These are phyloP conservation scores for Mycosphaerella arachidis DNA, from an alignment of 2,329 filamentous ascomycete species.

Conservation along the genomic window DNA sequence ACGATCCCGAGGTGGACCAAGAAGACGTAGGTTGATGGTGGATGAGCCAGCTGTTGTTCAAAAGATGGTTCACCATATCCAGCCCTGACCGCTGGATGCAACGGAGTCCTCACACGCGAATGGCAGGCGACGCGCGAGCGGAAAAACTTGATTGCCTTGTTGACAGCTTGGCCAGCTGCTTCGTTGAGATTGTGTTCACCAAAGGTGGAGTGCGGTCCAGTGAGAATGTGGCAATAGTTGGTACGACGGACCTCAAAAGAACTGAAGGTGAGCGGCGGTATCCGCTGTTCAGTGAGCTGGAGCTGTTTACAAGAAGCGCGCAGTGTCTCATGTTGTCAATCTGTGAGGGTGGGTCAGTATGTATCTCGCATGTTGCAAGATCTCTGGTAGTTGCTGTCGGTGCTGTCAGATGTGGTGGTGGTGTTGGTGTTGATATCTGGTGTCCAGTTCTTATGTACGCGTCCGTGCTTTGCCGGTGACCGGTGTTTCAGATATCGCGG, in stretches of 20 bases:
- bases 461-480: neutral
- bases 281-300: neutral
- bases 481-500: neutral
- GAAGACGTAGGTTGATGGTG: too few species aligned
- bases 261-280: neutral
- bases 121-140: neutral
- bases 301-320: neutral
- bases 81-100: neutral
- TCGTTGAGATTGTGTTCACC: neutral
- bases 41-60: neutral
- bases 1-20: too few species aligned
- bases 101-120: neutral
- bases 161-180: neutral
- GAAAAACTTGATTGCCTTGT: neutral
- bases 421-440: neutral
- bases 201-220: neutral
- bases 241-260: too few species aligned
- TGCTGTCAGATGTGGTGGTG: neutral
- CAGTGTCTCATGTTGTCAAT: neutral
- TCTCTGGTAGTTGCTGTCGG: slow-evolving; percentile 1
- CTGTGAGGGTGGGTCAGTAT: neutral
- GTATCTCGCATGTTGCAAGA: neutral
- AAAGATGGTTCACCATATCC: neutral
- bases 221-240: too few species aligned
- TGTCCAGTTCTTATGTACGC: neutral